phyloP scores from a whole-genome alignment of 306 rosid genomes.

The Oxytropis ochrocephala region DNA sequence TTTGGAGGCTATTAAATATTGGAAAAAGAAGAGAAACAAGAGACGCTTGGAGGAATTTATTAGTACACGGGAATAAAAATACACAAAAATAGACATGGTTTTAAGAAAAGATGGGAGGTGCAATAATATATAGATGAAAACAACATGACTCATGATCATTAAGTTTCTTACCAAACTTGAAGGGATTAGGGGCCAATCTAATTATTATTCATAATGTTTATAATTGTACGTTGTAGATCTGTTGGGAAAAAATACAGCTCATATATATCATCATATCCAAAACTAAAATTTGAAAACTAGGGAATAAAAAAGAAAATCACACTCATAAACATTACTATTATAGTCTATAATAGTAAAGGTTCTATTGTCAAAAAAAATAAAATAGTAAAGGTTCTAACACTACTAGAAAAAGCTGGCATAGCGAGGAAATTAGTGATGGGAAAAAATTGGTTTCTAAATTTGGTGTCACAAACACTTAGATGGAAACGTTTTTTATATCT shows the following conservation, averaged over 20 bases:
- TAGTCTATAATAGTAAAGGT: too few relatives aligned
- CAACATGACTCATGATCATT: conserved; percentile 7
- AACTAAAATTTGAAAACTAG: neutral
- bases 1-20: neutral
- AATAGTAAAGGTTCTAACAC: too few relatives aligned
- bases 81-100: neutral
- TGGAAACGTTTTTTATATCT: too few relatives aligned
- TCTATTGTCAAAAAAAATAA: too few relatives aligned
- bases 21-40: neutral
- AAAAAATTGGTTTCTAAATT: too few relatives aligned
- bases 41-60: neutral
- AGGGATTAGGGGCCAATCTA: neutral
- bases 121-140: neutral
- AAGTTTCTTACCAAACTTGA: conserved; percentile 35
- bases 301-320: neutral
- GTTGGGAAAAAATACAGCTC: conserved; percentile 15
- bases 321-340: too few relatives aligned
- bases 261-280: neutral
- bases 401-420: too few relatives aligned
- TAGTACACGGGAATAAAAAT: neutral
- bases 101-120: neutral
- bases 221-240: neutral
- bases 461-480: too few relatives aligned
- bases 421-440: too few relatives aligned
- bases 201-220: neutral